Conservation (phyloP, 2,329 filamentous ascomycete species). For the Claviceps humidiphila region DNA sequence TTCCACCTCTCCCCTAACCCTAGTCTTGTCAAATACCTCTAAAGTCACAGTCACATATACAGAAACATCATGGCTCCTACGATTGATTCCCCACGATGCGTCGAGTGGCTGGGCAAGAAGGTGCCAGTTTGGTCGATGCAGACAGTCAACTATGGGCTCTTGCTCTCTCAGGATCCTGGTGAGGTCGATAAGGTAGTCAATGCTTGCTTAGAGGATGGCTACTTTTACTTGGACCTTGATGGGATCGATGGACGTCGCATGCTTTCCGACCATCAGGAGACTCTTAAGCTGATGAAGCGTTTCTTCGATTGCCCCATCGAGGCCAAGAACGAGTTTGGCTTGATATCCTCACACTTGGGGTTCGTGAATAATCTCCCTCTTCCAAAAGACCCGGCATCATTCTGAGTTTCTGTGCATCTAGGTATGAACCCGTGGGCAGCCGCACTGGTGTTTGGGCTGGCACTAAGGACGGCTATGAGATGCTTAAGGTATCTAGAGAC, state of each 20-base stretch:
- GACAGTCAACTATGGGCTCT: slow-evolving; percentile 36
- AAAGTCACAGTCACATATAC: neutral
- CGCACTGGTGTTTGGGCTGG: slow-evolving; percentile 32
- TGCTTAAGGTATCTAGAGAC: slow-evolving; percentile 38
- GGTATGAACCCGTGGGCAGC: slow-evolving; percentile 35
- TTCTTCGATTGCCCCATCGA: slow-evolving; percentile 41
- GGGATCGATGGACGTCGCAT: slow-evolving; percentile 39
- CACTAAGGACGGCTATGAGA: slow-evolving; percentile 39
- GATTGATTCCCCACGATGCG: slow-evolving; percentile 27
- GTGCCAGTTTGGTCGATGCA: slow-evolving; percentile 38
- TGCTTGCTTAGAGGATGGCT: slow-evolving; percentile 37
- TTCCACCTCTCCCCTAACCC: too few relatives aligned
- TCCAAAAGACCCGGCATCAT: neutral
- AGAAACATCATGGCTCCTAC: slow-evolving; percentile 21
- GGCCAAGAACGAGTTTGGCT: slow-evolving; percentile 42
- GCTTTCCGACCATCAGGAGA: slow-evolving; percentile 38
- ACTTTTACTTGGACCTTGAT: slow-evolving; percentile 42
- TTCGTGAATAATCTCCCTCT: slow-evolving; percentile 13
- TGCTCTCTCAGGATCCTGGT: slow-evolving; percentile 40
- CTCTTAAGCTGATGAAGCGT: slow-evolving; percentile 39
- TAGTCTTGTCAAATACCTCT: too few relatives aligned
- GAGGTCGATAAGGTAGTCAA: slow-evolving; percentile 38
- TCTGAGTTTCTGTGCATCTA: slow-evolving; percentile 6
- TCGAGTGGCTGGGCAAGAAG: slow-evolving; percentile 34
- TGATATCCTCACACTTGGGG: slow-evolving; percentile 39